Evolutionary conservation across 352 stramenopile species (phyloP), one percentile per base, ranked within the genome.

Genomic region (Pythium pyrilobum): DNA sequence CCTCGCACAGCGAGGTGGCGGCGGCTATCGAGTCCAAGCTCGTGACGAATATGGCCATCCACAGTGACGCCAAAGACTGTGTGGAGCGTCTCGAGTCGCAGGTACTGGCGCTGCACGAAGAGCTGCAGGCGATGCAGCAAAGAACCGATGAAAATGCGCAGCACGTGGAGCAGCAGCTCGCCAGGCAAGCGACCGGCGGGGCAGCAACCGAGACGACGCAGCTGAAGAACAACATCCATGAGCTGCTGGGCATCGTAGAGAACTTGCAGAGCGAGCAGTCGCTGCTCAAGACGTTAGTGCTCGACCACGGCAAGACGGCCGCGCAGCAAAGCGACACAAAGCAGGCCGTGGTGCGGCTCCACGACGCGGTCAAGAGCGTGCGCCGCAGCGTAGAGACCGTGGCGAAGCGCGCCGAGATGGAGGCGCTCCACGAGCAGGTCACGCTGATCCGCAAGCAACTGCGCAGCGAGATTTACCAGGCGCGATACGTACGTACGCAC

Each of bases 381-480:
- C 56, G 46, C 4, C 36, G 34, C 8, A 64, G 56, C 36, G 39
- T 66, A n/a, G 57, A 66, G 27, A 52, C 11, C 12, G 46, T 51
- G 20, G 50, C 50, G 4, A 59, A 76, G 46, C 66, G 53, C 13
- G 59, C 50, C 28, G 61, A 69, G 6, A 27, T 62, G 7, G 62
- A 62, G 7, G 59, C 69, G 5, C 67, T 85, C 1, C 42, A 44
- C 8, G 65, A 68, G 13, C 74, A 90, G 32, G 37, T 90, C 5
- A 39, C 67, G 13, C 53, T 50, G 12, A 59, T 90, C 25, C 72
- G 71, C 20, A 66, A 68, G 24, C 77, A 87, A 39, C 63, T 90
- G 12, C 69, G 74, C 25, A 83, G 76, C 20, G 81, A 91, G 46
- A 71, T 91, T 12, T 87, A 77, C 54, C 77, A 89, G 56, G 81